These are phyloP conservation scores for Mycosarcoma maydis DNA, from an alignment of 1,284 basidiomycete genomes.

Conservation along the genomic window DNA sequence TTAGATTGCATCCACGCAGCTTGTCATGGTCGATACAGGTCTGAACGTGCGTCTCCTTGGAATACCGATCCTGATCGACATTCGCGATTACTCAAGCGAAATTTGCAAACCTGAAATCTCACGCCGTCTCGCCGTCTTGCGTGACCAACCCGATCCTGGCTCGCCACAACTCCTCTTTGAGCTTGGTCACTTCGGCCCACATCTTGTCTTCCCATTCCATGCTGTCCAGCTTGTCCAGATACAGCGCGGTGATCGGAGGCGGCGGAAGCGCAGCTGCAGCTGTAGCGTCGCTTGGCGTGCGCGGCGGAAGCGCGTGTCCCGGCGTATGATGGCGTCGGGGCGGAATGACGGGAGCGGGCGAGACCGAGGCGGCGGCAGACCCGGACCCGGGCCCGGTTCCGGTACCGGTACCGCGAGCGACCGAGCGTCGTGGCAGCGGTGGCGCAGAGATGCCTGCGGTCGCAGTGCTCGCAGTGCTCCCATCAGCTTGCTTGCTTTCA, in stretches of 20 bases:
- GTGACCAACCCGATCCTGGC: slow-evolving; percentile 46
- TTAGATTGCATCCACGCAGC: too few relatives aligned
- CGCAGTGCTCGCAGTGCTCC: not conserved
- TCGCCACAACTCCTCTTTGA: slow-evolving; percentile 57
- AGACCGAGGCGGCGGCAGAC: too few relatives aligned
- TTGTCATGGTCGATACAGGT: too few relatives aligned
- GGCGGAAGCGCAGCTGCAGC: not conserved
- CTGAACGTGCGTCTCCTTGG: too few relatives aligned
- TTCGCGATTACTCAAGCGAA: too few relatives aligned
- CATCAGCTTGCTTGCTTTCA: slow-evolving; percentile 7
- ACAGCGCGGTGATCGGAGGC: slow-evolving; percentile 19
- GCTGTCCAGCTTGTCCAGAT: slow-evolving; percentile 22
- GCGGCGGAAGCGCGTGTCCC: slow-evolving; percentile 3
- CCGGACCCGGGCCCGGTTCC: too few relatives aligned
- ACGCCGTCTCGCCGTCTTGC: slow-evolving; percentile 7
- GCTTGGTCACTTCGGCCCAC: slow-evolving; percentile 57
- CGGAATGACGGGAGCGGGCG: slow-evolving; percentile 20
- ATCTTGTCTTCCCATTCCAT: slow-evolving; percentile 60
- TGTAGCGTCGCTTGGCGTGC: slow-evolving; percentile 3
- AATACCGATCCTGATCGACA: too few relatives aligned
- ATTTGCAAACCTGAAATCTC: too few relatives aligned
- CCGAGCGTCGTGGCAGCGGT: slow-evolving; percentile 28
- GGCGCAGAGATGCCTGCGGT: slow-evolving; percentile 12
- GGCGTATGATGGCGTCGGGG: slow-evolving; percentile 23
- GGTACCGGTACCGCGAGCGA: slow-evolving; percentile 13